A percentile compares a stretch with the other conserved stretches of the same genome.
These are phyloP conservation scores for Sicyos baderoa DNA, from an alignment of 306 rosid genomes.

Conservation along the genomic window DNA sequence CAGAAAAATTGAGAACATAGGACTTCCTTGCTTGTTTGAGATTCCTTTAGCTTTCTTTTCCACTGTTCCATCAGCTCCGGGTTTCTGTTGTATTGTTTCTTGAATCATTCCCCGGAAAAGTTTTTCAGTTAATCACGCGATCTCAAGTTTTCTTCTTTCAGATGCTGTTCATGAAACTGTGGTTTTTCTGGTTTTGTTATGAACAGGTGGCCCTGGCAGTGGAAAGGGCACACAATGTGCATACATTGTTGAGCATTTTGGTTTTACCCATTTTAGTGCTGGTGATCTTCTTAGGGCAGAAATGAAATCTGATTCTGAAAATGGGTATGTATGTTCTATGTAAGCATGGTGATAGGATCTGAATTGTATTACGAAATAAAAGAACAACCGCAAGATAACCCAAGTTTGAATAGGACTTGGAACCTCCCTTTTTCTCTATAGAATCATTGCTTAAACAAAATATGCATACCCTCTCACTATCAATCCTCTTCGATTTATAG, in stretches of 20 bases:
- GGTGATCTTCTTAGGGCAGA: constrained; percentile 90
- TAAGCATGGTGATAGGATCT: too few species aligned
- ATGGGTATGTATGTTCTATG: constrained; percentile 77
- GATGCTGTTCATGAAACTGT: constrained; percentile 2
- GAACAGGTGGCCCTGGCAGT: constrained; percentile 64
- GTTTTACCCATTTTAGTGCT: constrained; percentile 65
- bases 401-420: too few species aligned
- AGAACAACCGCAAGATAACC: too few species aligned
- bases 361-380: too few species aligned
- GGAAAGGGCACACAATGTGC: constrained; percentile 80
- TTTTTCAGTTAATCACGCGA: background rate
- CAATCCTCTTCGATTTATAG: too few species aligned
- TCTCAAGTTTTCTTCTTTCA: background rate
- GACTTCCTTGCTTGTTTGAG: constrained; percentile 1
- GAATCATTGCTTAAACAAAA: too few species aligned
- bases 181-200: background rate
- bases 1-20: background rate
- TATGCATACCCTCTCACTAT: too few species aligned
- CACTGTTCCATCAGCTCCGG: background rate
- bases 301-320: constrained; percentile 86
- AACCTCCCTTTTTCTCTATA: too few species aligned
- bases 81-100: background rate
- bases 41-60: background rate
- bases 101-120: background rate
- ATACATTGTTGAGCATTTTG: constrained; percentile 45